A percentile compares a stretch with the other conserved stretches of the same genome.
Evolutionary conservation across 2,329 filamentous ascomycete genomes (phyloP).

Genomic region (Pseudogymnoascus sp.): DNA sequence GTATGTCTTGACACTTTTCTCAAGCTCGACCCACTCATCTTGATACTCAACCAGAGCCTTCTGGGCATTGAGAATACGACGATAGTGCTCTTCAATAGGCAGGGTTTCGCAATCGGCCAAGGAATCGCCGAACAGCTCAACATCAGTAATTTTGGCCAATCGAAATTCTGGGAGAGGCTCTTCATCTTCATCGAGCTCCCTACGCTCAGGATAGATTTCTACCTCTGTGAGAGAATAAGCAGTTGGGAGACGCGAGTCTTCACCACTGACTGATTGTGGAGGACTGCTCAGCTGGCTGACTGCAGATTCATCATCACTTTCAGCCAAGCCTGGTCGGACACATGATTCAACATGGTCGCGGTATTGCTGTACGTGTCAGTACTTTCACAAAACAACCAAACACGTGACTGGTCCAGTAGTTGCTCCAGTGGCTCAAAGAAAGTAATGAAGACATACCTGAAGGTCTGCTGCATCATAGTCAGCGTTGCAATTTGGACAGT

Average conservation of each 20-base stretch:
- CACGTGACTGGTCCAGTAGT: not conserved
- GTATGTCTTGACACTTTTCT: slow-evolving; percentile 34
- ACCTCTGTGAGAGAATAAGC: not conserved
- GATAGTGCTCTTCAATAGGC: slow-evolving; percentile 37
- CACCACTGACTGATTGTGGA: slow-evolving; percentile 10
- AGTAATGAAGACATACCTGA: not conserved
- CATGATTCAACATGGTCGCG: slow-evolving; percentile 25
- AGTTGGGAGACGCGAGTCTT: not conserved
- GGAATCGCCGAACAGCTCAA: slow-evolving; percentile 41
- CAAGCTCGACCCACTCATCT: slow-evolving; percentile 45
- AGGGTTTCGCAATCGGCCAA: slow-evolving; percentile 46
- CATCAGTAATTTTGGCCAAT: slow-evolving; percentile 39
- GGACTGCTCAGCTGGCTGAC: slow-evolving; percentile 21
- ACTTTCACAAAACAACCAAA: not conserved
- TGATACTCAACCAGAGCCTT: slow-evolving; percentile 45
- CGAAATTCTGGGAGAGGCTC: not conserved
- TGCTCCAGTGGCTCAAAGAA: not conserved
- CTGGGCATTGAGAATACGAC: slow-evolving; percentile 39
- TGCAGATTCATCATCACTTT: slow-evolving; percentile 16
- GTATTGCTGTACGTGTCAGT: slow-evolving; percentile 24
- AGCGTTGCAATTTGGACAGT: not conserved
- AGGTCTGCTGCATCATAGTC: not conserved
- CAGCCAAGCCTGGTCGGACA: slow-evolving; percentile 18
- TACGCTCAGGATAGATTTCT: slow-evolving; percentile 5
- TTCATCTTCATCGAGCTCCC: slow-evolving; percentile 12